These are phyloP conservation scores for Monosporascus sp. DNA, from an alignment of 2,329 filamentous ascomycete species.

Conservation along the genomic window DNA sequence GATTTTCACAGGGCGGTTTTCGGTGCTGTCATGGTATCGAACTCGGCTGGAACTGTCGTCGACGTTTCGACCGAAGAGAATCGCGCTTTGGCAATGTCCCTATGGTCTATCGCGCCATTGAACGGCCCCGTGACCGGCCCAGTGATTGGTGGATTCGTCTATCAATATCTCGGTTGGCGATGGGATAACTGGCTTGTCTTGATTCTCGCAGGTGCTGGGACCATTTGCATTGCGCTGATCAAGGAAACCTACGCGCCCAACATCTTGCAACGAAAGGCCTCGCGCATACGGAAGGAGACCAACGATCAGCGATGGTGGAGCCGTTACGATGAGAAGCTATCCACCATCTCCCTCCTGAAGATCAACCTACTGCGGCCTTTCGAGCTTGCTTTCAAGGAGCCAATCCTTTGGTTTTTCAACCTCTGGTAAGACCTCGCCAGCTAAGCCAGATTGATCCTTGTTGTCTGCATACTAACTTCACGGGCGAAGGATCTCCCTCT, in stretches of 20 bases:
- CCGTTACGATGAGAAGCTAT: constrained; percentile 68
- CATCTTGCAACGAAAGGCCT: constrained; percentile 62
- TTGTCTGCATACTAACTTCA: constrained; percentile 1
- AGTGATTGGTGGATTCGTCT: constrained; percentile 76
- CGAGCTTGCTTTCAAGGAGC: constrained; percentile 70
- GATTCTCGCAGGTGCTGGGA: constrained; percentile 61
- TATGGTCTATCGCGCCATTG: constrained; percentile 80
- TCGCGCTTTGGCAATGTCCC: constrained; percentile 73
- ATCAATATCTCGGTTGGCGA: constrained; percentile 73
- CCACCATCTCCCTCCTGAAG: constrained; percentile 62
- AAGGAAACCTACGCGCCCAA: constrained; percentile 73
- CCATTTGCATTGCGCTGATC: constrained; percentile 52
- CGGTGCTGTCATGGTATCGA: constrained; percentile 75
- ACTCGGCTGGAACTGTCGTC: constrained; percentile 74
- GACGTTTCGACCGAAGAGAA: constrained; percentile 79
- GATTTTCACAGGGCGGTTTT: constrained; percentile 50
- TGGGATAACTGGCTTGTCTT: constrained; percentile 81
- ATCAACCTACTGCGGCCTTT: constrained; percentile 75
- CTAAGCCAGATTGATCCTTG: neutral
- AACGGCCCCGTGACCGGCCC: constrained; percentile 61
- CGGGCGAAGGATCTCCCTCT: constrained; percentile 62
- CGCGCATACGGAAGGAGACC: constrained; percentile 58
- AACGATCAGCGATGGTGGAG: constrained; percentile 71
- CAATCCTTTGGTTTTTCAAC: constrained; percentile 69
- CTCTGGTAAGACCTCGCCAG: constrained; percentile 44